A percentile compares a stretch with the other conserved stretches of the same genome.
Conservation (phyloP, 2,329 filamentous ascomycete species). For the Hirsutella rhossiliensis region DNA sequence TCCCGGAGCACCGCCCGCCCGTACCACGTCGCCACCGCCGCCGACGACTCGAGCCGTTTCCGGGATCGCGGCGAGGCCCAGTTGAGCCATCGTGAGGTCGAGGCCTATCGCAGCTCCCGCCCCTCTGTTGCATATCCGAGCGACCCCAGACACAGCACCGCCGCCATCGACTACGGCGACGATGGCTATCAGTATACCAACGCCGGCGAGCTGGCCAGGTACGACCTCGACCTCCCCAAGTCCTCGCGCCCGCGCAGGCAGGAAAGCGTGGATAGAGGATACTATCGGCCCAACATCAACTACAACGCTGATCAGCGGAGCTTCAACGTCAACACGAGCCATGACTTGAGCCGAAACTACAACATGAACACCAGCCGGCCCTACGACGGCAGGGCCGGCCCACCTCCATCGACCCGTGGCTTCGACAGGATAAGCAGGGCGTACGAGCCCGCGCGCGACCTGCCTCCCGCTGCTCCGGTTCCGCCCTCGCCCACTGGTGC, state of each 20-base stretch:
- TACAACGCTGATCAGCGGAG: slow-evolving; percentile 32
- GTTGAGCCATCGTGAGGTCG: slow-evolving; percentile 24
- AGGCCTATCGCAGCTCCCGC: slow-evolving; percentile 34
- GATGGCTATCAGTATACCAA: slow-evolving; percentile 54
- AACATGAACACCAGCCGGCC: slow-evolving; percentile 20
- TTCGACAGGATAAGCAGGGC: slow-evolving; percentile 55
- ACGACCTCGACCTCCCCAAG: slow-evolving; percentile 44
- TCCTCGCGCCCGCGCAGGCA: slow-evolving; percentile 29
- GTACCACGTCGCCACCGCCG: slow-evolving; percentile 36
- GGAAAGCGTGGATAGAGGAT: slow-evolving; percentile 43
- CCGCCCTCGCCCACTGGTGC: slow-evolving; percentile 20
- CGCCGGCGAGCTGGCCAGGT: slow-evolving; percentile 47
- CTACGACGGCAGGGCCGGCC: slow-evolving; percentile 33
- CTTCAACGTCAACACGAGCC: slow-evolving; percentile 33
- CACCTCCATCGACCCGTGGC: slow-evolving; percentile 57
- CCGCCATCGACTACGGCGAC: slow-evolving; percentile 40
- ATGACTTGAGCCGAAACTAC: slow-evolving; percentile 31
- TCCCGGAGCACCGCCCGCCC: slow-evolving; percentile 34
- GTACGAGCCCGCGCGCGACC: slow-evolving; percentile 32
- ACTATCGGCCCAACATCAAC: slow-evolving; percentile 43
- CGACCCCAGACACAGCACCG: slow-evolving; percentile 28
- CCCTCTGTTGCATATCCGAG: slow-evolving; percentile 33
- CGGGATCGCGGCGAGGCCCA: slow-evolving; percentile 36
- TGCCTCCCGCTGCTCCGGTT: slow-evolving; percentile 29
- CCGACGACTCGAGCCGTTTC: slow-evolving; percentile 37